Evolutionary conservation across 106 monocot genomes (phyloP), one percentile per base, ranked within the genome.

Genomic region (Gastrodia elata): DNA sequence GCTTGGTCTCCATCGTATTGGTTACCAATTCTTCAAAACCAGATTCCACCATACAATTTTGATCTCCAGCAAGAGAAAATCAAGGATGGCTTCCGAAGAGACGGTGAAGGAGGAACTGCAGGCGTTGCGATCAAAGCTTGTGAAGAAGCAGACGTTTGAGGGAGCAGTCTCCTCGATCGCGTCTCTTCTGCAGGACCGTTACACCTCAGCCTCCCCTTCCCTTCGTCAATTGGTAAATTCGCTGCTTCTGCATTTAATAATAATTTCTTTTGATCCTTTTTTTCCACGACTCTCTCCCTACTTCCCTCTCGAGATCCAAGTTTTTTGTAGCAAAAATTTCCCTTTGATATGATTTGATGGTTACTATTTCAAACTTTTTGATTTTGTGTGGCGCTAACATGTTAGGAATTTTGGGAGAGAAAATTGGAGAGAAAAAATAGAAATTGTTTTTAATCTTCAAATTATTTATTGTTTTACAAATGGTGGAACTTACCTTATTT

Each of bases 141-240:
- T 83, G 30, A 97, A 90, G 83, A 97, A 97, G 82, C 88, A 88
- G 22, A 84, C 83, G 0, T 97, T 97, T 76, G 91, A 97, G 81
- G 90, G 77, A 16, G 89, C 96, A 24, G 91, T 98, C 71, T 64
- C 81, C 39, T 81, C 80, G 13, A 81, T 91, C 74, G 49, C 80
- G 16, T 56, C 71, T 18, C n/a, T 86, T 64, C 71, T 90, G 15
- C 81, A 82, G 9, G 79, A 79, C 25, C 86, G 43, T 52, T 88
- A 88, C 80, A 28, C 78, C n/a, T 81, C 84, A 7, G 65, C 88
- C 8, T 87, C 93, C 15, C 77, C 83, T 2, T 41, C 86, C 8
- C 79, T 93, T 68, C 90, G 91, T 68, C 85, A 87, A 83, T 83
- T 81, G 75, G 90, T 91, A 80, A 64, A 6, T 35, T 5, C 20